Conservation (phyloP, 2,329 filamentous ascomycete genomes). For the Trichoderma endophyticum region DNA sequence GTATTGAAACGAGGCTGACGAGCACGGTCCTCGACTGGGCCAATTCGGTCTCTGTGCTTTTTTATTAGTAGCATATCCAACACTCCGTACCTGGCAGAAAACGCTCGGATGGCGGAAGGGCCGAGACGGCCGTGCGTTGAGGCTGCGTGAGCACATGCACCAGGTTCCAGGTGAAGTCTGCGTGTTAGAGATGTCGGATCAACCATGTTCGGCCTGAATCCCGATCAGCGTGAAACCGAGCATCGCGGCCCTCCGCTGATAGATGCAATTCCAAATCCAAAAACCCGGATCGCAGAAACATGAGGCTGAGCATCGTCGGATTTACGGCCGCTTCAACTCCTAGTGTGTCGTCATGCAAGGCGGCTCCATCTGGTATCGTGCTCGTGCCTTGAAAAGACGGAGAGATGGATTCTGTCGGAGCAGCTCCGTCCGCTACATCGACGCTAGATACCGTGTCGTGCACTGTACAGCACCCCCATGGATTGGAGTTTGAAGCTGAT, state of each 20-base stretch:
- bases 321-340: neutral
- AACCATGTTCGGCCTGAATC: neutral
- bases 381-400: neutral
- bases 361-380: neutral
- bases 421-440: neutral
- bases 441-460: neutral
- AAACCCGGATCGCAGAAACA: neutral
- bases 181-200: neutral
- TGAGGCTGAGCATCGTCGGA: neutral
- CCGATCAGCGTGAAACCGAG: neutral
- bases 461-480: conserved; percentile 7
- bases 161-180: neutral
- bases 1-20: neutral
- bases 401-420: neutral
- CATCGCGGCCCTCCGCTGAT: neutral
- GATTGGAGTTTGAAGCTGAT: neutral
- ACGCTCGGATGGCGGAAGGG: neutral
- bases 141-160: neutral
- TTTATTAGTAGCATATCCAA: neutral
- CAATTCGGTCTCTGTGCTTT: neutral
- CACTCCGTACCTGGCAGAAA: neutral
- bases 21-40: neutral
- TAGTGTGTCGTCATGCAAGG: conserved; percentile 12
- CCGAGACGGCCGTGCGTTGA: neutral
- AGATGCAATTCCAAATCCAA: neutral